Evolutionary conservation across 495 filamentous ascomycete genomes (phyloP), one percentile per base, ranked within the genome.

Genomic region (Viridothelium virens): DNA sequence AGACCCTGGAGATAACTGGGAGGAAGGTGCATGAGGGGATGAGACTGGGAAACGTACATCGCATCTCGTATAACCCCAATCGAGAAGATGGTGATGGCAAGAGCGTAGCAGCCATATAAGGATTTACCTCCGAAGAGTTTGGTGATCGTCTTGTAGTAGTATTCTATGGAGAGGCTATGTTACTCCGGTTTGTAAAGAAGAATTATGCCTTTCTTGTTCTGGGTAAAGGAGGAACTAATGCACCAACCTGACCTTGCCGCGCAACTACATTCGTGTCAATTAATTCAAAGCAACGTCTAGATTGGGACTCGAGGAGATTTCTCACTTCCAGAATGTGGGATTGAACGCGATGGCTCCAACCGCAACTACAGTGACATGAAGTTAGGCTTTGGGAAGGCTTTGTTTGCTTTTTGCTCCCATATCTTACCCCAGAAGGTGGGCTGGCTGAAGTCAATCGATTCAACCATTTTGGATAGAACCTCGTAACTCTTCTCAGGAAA

Each of bases 41-140:
- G 10, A 18, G 7, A 18, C 25, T 12, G 3, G 64, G 75, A 73
- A 61, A 72, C 76, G 74, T 84, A 90, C 69, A 91, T 63, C 67
- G 81, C 76, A 77, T 98, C 94, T 68, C 94, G 89, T 75, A 96
- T 73, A 66, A 98, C 86, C 36, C 94, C 94, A 53, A 98, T 81
- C 33, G 83, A 84, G 86, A 98, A 98, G 77, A 98, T 98, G 61
- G 86, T 84, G 64, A 85, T 76, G 46, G 93, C 94, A 39, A 98
- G 88, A 69, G 84, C 86, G 76, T 97, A 98, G 86, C 93, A 97
- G 64, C 87, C 94, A 68, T 83, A 79, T 71, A 89, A 88, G 38
- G 88, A 82, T 72, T 88, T 91, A 68, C 90, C 89, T 56, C 87
- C 83, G 74, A 96, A 96, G 69, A 92, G 84, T 74, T 88, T 88